phyloP scores from a whole-genome alignment of 176 grass and related monocot species.

The Poa annua region DNA sequence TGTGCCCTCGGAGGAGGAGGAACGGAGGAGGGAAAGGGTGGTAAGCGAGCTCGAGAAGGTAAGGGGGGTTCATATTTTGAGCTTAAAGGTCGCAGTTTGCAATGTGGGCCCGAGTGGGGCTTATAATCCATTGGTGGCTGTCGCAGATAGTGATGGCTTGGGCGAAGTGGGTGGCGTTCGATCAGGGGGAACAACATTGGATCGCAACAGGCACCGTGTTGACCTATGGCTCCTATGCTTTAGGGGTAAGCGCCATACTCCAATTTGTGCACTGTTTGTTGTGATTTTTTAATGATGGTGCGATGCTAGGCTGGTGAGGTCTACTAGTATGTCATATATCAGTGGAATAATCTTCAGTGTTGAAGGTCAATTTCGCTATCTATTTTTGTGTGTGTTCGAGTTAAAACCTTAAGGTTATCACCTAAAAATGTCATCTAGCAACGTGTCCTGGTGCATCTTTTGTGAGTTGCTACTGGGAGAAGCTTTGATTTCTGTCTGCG shows the following conservation, averaged over 20 bases:
- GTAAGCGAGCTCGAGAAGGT: conserved; percentile 66
- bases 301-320: conserved; percentile 20
- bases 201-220: conserved; percentile 57
- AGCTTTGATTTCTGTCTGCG: background rate
- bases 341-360: conserved; percentile 27
- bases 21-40: conserved; percentile 50
- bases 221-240: conserved; percentile 78
- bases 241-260: conserved; percentile 62
- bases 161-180: conserved; percentile 63
- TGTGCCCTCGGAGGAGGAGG: conserved; percentile 58
- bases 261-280: conserved; percentile 32
- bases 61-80: conserved; percentile 14
- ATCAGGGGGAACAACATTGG: conserved; percentile 38
- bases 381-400: conserved; percentile 15
- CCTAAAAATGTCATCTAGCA: conserved; percentile 1
- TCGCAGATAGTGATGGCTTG: conserved; percentile 72
- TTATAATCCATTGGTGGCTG: conserved; percentile 24
- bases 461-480: conserved; percentile 6
- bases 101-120: background rate
- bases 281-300: conserved; percentile 13
- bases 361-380: conserved; percentile 34
- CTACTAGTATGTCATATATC: conserved; percentile 27
- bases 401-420: conserved; percentile 8
- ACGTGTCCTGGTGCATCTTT: background rate
- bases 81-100: conserved; percentile 33